Base-by-base conservation (phyloP, 176 grass and related monocot species). In the Lolium multiflorum region DNA sequence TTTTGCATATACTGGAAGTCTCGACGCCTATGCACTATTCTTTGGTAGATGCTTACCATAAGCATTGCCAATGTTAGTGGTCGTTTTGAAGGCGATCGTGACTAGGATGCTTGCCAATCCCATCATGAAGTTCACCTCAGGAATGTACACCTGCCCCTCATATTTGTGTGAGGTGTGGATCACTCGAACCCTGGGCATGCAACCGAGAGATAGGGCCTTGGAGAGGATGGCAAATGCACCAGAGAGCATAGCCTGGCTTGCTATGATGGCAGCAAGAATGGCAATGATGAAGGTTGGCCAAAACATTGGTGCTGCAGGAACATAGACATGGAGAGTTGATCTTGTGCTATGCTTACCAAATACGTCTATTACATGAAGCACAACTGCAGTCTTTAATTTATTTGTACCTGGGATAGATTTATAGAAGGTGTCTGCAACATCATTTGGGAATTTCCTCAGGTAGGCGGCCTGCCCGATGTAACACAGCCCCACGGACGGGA, bases 141-240 rank as follows among this genome's bases (percentile, higher is more conserved):
- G 95, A 64, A 95, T 93, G 79, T 95, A 98, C 5, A 98, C 90
- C 67, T 98, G 95, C 9, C 95, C 93, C 83, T 93, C 91, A 66
- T 66, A 66, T 37, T 66, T 66, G 26, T 93, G 88, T 0, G 93
- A 98, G 62, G 95, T 98, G 76, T 98, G 93, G 57, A 98, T 80
- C 68, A 95, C 93, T 31, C 64, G 79, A 6, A 98, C 95, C 78
- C 91, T 84, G 11, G 95, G 93, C 70, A 98, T 85, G 86, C 93
- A 98, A 3, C 91, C 93, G 20, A 97, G 90, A 2, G 93, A 90
- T 38, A 92, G 51, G 0, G 93, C 92, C 88, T 98, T 94, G 82
- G 92, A 93, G 22, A 98, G 85, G 82, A 98, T 95, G 17, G 93
- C 87, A 20, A 88, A 90, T 63, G 93, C 92, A 9, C 82, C 91